Evolutionary conservation across 2,329 filamentous ascomycete genomes (phyloP), one percentile per base, ranked within the genome.

Genomic region (Ascochyta fabae): DNA sequence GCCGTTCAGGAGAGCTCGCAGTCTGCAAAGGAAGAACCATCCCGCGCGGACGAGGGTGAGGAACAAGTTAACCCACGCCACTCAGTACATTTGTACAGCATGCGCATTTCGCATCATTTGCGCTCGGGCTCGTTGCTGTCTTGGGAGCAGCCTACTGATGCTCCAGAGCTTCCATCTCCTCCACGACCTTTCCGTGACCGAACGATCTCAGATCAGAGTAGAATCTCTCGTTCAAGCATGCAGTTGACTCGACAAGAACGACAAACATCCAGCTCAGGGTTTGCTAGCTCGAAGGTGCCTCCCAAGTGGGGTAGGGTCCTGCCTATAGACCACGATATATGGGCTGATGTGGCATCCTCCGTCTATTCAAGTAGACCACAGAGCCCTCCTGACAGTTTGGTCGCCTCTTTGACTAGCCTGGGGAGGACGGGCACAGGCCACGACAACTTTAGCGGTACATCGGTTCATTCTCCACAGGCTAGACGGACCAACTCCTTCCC

Each of bases 91-190:
- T 68, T 80, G 1, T 65, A 77, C 45, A 75, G 70, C 29, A 79
- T 80, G 78, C 71, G 75, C 12, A 80, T 80, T 26, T 78, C 76
- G 2, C 74, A 78, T 46, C 78, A 79, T 61, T 64, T 80, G 13
- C 77, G 78, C 6, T 79, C 76, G 6, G 72, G 72, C 15, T 80
- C 78, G 7, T 57, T 75, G 3, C 64, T 74, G 12, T 71, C 75
- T 3, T 78, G 76, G 68, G 67, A 73, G 19, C 64, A 67, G 46
- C 59, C 70, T 35, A 60, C 61, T 16, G 63, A 68, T 42, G 50
- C 60, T 12, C 55, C 66, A 24, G 65, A 68, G 6, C 23, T 66
- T 8, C 61, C 67, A 3, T 54, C 46, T 23, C 46, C 61, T 12
- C 61, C 56, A 43, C 55, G 19, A 34, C 49, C 36, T 3, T 53